Evolutionary conservation across 1,284 basidiomycete species (phyloP).

Genomic region (Quambalaria eucalypti): DNA sequence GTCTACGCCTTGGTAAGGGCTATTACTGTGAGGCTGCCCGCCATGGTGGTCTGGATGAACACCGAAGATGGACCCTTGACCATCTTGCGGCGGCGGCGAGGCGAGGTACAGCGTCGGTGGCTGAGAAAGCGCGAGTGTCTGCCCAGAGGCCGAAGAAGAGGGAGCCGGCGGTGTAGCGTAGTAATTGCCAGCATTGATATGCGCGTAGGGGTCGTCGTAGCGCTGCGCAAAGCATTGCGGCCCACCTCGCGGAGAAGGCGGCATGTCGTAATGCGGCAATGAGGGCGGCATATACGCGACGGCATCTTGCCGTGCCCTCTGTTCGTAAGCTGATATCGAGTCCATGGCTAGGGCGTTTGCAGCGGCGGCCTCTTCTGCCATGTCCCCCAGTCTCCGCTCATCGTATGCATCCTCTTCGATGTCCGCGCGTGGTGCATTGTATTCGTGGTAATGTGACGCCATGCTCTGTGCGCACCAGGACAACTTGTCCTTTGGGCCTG

Average conservation of each 20-base stretch:
- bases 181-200: neutral
- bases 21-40: neutral
- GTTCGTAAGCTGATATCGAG: too few relatives aligned
- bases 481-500: too few relatives aligned
- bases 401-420: too few relatives aligned
- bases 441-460: too few relatives aligned
- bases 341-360: too few relatives aligned
- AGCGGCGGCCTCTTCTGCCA: too few relatives aligned
- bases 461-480: too few relatives aligned
- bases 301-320: too few relatives aligned
- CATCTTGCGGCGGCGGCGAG: neutral
- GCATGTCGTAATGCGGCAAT: neutral
- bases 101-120: neutral
- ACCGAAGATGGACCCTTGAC: neutral
- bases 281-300: too few relatives aligned
- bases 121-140: neutral
- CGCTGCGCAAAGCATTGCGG: neutral
- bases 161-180: too few relatives aligned
- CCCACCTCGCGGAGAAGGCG: neutral
- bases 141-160: neutral
- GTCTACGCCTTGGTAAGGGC: neutral
- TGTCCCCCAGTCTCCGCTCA: too few relatives aligned
- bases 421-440: too few relatives aligned
- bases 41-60: neutral
- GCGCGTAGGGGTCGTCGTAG: neutral